phyloP scores from a whole-genome alignment of 192 early-diverging fungal species.

The Coemansia sp. region DNA sequence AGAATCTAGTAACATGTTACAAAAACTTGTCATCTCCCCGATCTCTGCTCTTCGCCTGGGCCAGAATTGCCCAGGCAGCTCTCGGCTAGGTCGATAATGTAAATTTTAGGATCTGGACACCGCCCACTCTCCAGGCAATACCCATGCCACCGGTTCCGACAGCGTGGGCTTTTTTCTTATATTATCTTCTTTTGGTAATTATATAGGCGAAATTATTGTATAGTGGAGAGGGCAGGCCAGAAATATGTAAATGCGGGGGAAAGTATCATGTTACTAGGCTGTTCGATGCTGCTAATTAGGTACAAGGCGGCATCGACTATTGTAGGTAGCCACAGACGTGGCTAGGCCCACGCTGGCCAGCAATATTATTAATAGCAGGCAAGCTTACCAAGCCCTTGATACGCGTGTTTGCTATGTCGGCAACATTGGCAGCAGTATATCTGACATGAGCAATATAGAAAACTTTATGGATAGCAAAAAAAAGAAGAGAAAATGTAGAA shows the following conservation, averaged over 20 bases:
- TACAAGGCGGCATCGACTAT: neutral
- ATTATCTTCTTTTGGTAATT: neutral
- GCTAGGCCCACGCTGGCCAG: neutral
- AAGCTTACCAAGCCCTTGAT: neutral
- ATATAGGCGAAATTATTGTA: neutral
- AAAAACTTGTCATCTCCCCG: neutral
- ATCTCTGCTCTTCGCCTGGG: neutral
- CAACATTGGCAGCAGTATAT: neutral
- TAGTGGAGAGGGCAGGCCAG: neutral
- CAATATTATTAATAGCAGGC: neutral
- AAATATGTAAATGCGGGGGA: neutral
- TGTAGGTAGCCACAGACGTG: neutral
- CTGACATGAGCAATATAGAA: neutral
- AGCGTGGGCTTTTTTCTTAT: conserved; percentile 1
- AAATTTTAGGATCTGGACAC: neutral
- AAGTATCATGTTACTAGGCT: too few species aligned
- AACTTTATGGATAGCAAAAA: neutral
- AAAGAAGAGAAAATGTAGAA: neutral
- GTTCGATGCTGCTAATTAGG: too few species aligned
- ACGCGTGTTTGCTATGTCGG: neutral
- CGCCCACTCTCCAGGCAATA: neutral
- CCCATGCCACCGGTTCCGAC: conserved; percentile 1
- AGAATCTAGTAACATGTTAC: neutral
- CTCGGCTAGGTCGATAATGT: neutral
- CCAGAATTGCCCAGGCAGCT: neutral